Evolutionary conservation across 2,329 filamentous ascomycete genomes (phyloP), one percentile per base, ranked within the genome.

Genomic region (Capronia coronata): DNA sequence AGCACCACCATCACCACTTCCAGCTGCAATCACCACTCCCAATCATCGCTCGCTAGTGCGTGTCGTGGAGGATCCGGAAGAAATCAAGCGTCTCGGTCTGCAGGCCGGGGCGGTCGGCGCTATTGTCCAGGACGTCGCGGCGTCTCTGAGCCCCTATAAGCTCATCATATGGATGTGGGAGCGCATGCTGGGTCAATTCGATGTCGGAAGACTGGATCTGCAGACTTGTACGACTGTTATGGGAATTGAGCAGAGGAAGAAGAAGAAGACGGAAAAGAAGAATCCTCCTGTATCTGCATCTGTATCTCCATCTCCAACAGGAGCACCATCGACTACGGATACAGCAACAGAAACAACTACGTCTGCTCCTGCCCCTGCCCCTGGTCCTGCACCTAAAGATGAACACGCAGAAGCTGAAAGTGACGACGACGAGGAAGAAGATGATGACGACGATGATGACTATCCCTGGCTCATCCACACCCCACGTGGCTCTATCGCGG

Each of bases 221-320:
- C 74, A 67, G 56, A 74, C 72, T 0, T 67, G 71, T 46, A 72
- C 70, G 38, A 67, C 70, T 6, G 71, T 66, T 0, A 64, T 60
- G 18, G 42, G 6, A 3, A 37, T 37, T 48, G 29, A 34, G 25
- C 1, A 54, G 58, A 10, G 50, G 68, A 35, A 6, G 13, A 35
- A n/a, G 6, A 35, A 18, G 13, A 35, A 14, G 6, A 35, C 13
- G 5, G 48, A 27, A 5, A 27, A 51, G 2, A 57, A n/a, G n/a
- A n/a, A n/a, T n/a, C n/a, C n/a, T n/a, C n/a, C n/a, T n/a, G n/a
- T n/a, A n/a, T n/a, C n/a, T n/a, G n/a, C n/a, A n/a, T n/a, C n/a
- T n/a, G n/a, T n/a, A n/a, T n/a, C n/a, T n/a, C n/a, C n/a, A n/a
- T n/a, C n/a, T n/a, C n/a, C n/a, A n/a, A n/a, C n/a, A n/a, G n/a